phyloP scores from a whole-genome alignment of 176 grass and related monocot species.

The Zoysia pacifica region DNA sequence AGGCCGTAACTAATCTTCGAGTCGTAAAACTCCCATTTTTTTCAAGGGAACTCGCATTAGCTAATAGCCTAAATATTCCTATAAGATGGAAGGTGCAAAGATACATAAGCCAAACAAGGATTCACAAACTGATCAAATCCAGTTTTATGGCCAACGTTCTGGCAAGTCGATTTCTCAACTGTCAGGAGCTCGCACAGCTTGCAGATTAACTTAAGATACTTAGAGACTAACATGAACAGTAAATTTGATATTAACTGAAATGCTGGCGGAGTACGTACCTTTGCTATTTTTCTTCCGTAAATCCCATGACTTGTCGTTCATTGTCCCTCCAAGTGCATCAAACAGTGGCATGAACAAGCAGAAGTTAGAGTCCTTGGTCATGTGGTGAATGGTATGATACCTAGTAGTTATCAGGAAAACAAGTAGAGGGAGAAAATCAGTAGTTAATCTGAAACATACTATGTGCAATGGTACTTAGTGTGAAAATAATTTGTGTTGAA shows the following conservation, averaged over 20 bases:
- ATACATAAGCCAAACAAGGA: neutral
- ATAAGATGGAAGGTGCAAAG: neutral
- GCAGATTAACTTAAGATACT: neutral
- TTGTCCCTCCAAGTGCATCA: conserved; percentile 62
- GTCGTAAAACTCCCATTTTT: neutral
- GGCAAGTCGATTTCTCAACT: neutral
- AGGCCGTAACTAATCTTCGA: neutral
- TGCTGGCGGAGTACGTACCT: conserved; percentile 45
- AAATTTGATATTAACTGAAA: neutral
- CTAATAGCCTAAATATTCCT: no score
- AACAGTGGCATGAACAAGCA: conserved; percentile 80
- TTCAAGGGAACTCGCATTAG: no score
- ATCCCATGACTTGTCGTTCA: conserved; percentile 52
- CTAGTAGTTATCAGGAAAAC: conserved; percentile 23
- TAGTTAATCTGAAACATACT: neutral
- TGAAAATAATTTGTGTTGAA: no score
- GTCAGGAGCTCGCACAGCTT: neutral
- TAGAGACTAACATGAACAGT: neutral
- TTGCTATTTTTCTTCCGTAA: conserved; percentile 47
- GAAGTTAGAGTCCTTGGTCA: conserved; percentile 56
- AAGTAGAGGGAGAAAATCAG: neutral
- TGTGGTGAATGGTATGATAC: conserved; percentile 66
- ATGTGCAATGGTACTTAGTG: no score
- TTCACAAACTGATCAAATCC: neutral
- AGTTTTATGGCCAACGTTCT: neutral